Percentiles rank a stretch among this genome's conserved stretches.
Conservation (phyloP, 2,329 filamentous ascomycete genomes). For the Curvularia verruculosa region DNA sequence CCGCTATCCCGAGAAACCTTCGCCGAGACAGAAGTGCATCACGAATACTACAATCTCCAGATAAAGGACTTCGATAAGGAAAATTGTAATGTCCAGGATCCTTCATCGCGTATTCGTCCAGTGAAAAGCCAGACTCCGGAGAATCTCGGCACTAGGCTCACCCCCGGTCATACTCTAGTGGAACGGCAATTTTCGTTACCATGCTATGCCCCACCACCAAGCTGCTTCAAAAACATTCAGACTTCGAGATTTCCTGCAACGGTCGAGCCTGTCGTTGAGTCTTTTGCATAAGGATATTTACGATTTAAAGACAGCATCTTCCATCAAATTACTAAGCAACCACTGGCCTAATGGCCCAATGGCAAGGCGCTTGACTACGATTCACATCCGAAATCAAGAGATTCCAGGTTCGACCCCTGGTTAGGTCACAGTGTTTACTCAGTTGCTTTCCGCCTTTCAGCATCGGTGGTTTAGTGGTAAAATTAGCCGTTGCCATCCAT, state of each 20-base stretch:
- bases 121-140: background rate
- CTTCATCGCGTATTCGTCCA: background rate
- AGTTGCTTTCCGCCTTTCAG: slow-evolving; percentile 6
- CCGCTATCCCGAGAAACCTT: background rate
- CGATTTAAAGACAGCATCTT: accelerated
- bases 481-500: slow-evolving; percentile 39
- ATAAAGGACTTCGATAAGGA: background rate
- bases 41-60: background rate
- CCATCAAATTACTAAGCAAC: slow-evolving; percentile 16
- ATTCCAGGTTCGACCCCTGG: slow-evolving; percentile 35
- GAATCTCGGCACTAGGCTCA: background rate
- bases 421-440: slow-evolving; percentile 9
- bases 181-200: background rate
- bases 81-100: background rate
- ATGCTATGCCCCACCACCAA: slow-evolving; percentile 1
- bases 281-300: background rate
- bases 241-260: background rate
- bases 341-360: slow-evolving; percentile 56
- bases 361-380: slow-evolving; percentile 64
- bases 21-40: background rate
- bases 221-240: background rate
- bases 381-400: slow-evolving; percentile 34
- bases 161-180: background rate
- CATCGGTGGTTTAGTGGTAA: slow-evolving; percentile 43
- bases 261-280: too few relatives aligned